Conservation (phyloP, 495 filamentous ascomycete species). For the Clavariopsis aquatica region DNA sequence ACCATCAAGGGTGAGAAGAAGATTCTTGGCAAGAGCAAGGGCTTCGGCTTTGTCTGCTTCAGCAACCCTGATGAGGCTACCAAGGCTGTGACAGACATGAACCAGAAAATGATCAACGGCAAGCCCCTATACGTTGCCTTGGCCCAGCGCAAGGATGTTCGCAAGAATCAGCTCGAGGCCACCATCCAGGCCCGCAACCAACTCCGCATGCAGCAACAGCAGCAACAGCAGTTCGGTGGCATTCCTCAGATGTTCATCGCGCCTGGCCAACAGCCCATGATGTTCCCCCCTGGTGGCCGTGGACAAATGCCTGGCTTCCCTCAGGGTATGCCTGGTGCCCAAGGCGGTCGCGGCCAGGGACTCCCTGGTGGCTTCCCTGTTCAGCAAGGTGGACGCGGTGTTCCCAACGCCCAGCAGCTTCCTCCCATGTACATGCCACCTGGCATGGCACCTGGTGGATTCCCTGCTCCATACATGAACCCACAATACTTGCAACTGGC, state of each 20-base stretch:
- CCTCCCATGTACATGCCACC: constrained; percentile 76
- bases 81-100: constrained; percentile 98
- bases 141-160: constrained; percentile 98
- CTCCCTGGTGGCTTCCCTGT: constrained; percentile 75
- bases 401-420: constrained; percentile 71
- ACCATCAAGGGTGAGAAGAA: constrained; percentile 65
- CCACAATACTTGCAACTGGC: constrained; percentile 45
- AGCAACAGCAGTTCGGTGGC: constrained; percentile 75
- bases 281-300: constrained; percentile 69
- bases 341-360: constrained; percentile 79
- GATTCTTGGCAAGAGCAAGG: constrained; percentile 94
- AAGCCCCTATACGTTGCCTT: constrained; percentile 98
- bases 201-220: constrained; percentile 92
- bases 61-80: constrained; percentile 98
- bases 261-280: constrained; percentile 77
- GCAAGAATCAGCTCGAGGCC: constrained; percentile 96
- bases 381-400: constrained; percentile 83
- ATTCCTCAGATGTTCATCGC: constrained; percentile 90
- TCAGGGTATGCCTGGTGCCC: constrained; percentile 75
- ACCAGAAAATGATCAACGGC: constrained; percentile 95
- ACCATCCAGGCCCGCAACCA: constrained; percentile 99
- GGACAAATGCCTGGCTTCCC: constrained; percentile 76
- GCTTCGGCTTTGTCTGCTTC: constrained; percentile 99
- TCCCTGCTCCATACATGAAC: constrained; percentile 44
- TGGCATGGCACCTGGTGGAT: constrained; percentile 66